A percentile compares a stretch with the other conserved stretches of the same genome.
phyloP scores from a whole-genome alignment of 2,329 filamentous ascomycete species.

The Ophiognomonia clavigignenti-juglandacearum region DNA sequence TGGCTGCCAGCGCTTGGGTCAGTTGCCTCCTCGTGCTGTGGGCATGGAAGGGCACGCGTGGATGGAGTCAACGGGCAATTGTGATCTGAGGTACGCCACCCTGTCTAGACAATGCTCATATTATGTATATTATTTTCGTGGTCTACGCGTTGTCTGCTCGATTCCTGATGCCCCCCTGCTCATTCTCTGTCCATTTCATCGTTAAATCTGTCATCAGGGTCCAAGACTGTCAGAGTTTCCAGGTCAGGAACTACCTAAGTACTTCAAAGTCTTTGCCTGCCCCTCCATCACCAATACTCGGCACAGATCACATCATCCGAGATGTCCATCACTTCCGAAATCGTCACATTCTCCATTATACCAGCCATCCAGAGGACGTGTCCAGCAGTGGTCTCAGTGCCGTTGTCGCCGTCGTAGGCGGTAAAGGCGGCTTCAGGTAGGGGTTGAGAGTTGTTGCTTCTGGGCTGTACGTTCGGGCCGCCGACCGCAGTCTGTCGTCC shows the following conservation, averaged over 20 bases:
- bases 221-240: no score
- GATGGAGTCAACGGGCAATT: constrained; percentile 74
- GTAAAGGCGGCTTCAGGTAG: not conserved
- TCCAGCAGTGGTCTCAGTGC: not conserved
- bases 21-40: constrained; percentile 67
- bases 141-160: no score
- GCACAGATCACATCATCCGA: not conserved
- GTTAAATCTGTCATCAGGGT: no score
- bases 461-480: not conserved
- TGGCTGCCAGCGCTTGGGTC: constrained; percentile 73
- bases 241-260: no score
- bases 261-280: no score
- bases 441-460: not conserved
- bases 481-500: not conserved
- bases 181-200: no score
- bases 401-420: constrained; percentile 3
- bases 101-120: no score
- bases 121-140: no score
- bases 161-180: no score
- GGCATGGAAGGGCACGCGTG: constrained; percentile 75
- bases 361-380: constrained; percentile 9
- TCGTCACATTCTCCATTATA: constrained; percentile 5
- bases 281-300: constrained; percentile 1
- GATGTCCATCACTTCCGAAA: constrained; percentile 6
- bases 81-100: constrained; percentile 45